Evolutionary conservation across 2,329 filamentous ascomycete species (phyloP), one percentile per base, ranked within the genome.

Genomic region (Aureobasidium sp.): DNA sequence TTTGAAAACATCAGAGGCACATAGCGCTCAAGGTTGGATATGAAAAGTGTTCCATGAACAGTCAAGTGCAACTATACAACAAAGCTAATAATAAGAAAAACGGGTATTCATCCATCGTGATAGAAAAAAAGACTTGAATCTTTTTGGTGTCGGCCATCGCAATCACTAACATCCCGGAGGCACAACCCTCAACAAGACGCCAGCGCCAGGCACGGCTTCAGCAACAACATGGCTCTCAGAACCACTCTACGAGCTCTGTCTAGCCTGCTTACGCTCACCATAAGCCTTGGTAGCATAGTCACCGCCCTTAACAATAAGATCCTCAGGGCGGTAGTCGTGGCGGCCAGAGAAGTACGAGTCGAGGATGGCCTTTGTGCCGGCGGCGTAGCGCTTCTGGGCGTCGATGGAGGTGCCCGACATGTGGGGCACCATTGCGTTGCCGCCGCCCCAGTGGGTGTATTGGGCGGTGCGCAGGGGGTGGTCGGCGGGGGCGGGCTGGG

Each of bases 331-430:
- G 84, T 99, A 99, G 81, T 97, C 92, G 74, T 90, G 79, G 74
- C 86, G 87, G 70, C 92, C 92, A 68, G 82, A 85, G 75, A 96
- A 90, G 84, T 97, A 99, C 78, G 87, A 91, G 68, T 93, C 83
- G 64, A 99, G 82, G 74, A 99, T 97, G 68, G 82, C 78, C 88
- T 97, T 96, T 77, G 86, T 89, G 62, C 73, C 73, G 41, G 70
- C 68, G 47, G 73, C 72, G 69, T 75, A 75, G 53, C 91, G 86
- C 80, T 90, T 87, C 84, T 99, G 94, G 64, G 94, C 94, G 75
- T 99, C 94, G 74, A 99, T 88, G n/a, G 92, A 96, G 63, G 93
- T 97, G 74, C 94, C 94, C 14, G 91, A 96, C 91, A 97, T 96
- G 86, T 97, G 94, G 62, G 94, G 91, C 64, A 97, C 92, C 90